A percentile compares a stretch with the other conserved stretches of the same genome.
Conservation (phyloP, 306 rosid species). For the Citrullus colocynthis region DNA sequence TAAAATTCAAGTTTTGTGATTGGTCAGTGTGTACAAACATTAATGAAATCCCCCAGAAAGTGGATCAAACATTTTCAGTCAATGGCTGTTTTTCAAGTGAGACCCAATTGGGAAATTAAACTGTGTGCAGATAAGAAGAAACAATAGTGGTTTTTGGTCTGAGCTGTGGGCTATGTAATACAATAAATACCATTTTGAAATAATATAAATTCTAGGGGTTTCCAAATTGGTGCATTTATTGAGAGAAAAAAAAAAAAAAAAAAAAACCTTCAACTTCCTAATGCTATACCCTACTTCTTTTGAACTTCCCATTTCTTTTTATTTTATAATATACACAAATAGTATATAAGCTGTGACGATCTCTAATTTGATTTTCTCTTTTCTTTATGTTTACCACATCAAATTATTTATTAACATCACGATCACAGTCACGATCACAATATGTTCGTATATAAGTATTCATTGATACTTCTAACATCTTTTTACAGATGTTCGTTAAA, state of each 20-base stretch:
- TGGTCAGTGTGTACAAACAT: neutral
- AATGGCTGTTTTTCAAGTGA: neutral
- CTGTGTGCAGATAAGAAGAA: neutral
- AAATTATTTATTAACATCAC: too few species aligned
- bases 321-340: too few species aligned
- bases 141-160: neutral
- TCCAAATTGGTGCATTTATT: neutral
- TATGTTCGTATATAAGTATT: too few species aligned
- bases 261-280: neutral
- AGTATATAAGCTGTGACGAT: neutral
- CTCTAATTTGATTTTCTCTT: neutral
- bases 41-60: neutral
- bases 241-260: neutral
- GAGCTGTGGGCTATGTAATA: neutral
- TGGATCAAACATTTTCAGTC: neutral
- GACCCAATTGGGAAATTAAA: neutral
- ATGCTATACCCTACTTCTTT: neutral
- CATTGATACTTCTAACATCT: too few species aligned
- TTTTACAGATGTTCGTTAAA: too few species aligned
- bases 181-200: too few species aligned
- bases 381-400: too few species aligned
- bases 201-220: too few species aligned
- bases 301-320: neutral
- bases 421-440: too few species aligned
- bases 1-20: neutral